Conservation (phyloP, 2,329 filamentous ascomycete species). For the Sclerotinia spermophila region DNA sequence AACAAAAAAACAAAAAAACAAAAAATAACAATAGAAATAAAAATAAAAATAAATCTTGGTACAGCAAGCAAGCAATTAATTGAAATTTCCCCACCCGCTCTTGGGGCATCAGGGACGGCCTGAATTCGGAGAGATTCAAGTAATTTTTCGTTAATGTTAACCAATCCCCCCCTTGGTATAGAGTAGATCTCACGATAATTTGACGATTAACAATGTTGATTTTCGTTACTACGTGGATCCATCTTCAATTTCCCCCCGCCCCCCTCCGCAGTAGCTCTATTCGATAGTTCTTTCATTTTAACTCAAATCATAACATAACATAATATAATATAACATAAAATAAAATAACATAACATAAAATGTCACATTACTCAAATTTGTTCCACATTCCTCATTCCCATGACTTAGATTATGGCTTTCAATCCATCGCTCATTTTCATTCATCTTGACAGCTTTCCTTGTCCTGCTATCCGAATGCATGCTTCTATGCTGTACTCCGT, state of each 20-base stretch:
- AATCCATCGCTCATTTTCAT: not conserved
- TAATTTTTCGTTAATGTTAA: not conserved
- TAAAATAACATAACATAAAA: not conserved
- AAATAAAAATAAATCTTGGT: not conserved
- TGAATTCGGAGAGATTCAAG: conserved; percentile 1
- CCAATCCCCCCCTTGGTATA: too few species aligned
- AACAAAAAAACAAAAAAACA: not conserved
- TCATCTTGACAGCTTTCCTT: not conserved
- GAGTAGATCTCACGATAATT: not conserved
- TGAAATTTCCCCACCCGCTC: conserved; percentile 3
- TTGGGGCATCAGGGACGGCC: not conserved
- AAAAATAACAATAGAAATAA: not conserved
- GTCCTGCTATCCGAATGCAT: not conserved
- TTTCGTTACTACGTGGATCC: not conserved
- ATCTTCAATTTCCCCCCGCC: not conserved
- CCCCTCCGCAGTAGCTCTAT: not conserved
- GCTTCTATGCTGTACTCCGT: too few species aligned
- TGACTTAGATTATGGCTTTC: not conserved
- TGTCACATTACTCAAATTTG: not conserved
- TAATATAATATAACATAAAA: not conserved
- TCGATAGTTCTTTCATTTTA: not conserved
- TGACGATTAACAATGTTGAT: not conserved
- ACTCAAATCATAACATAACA: not conserved
- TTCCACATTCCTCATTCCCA: not conserved
- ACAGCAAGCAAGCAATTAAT: not conserved